A percentile compares a stretch with the other conserved stretches of the same genome.
phyloP scores from a whole-genome alignment of 179 eudicot species.

The Camellia oleifera region DNA sequence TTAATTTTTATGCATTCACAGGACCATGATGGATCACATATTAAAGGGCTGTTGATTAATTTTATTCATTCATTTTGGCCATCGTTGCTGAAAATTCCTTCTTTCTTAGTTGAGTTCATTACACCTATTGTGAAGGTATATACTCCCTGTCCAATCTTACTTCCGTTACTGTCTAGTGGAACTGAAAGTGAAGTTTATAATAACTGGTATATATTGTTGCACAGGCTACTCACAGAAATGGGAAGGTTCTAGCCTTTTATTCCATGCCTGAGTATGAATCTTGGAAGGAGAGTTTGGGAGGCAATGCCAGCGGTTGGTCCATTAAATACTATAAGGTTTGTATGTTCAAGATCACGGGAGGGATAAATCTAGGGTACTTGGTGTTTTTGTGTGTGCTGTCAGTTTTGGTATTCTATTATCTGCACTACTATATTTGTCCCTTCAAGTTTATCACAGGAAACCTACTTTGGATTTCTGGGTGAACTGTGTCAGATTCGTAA shows the following conservation, averaged over 20 bases:
- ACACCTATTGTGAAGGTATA: constrained; percentile 90
- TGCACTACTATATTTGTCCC: constrained; percentile 10
- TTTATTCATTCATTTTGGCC: constrained; percentile 95
- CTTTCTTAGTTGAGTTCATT: constrained; percentile 71
- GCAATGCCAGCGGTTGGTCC: constrained; percentile 59
- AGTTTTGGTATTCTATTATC: not conserved
- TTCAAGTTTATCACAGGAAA: not conserved
- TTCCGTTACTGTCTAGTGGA: not conserved
- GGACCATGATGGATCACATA: constrained; percentile 99
- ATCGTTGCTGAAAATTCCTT: constrained; percentile 68
- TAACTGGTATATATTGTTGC: not conserved
- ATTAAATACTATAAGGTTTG: constrained; percentile 87
- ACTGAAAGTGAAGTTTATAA: not conserved
- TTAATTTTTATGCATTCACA: constrained; percentile 22
- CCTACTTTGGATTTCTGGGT: not conserved
- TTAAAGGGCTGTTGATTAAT: constrained; percentile 82
- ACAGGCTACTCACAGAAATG: constrained; percentile 57
- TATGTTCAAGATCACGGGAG: not conserved
- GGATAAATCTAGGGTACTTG: not conserved
- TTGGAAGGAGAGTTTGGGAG: constrained; percentile 57
- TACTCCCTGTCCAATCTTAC: not conserved
- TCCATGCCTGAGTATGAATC: constrained; percentile 82
- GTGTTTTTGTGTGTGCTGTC: not conserved
- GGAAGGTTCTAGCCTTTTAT: constrained; percentile 51
- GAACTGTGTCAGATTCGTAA: not conserved